Evolutionary conservation across 2,329 filamentous ascomycete species (phyloP).

Genomic region (Xylaria sp.): DNA sequence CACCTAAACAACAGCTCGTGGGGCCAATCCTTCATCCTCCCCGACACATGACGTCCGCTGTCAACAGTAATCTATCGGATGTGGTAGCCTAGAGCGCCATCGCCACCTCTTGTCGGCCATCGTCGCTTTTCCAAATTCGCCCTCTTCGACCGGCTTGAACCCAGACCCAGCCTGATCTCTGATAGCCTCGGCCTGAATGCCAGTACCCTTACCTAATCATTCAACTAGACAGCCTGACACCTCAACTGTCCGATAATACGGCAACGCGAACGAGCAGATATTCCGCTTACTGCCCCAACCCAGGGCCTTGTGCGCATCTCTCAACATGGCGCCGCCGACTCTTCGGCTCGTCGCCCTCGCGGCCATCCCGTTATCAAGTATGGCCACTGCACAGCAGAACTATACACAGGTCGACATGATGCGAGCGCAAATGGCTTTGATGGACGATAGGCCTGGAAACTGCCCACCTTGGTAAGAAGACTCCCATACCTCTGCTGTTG

Average conservation of each 20-base stretch:
- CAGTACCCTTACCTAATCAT: neutral
- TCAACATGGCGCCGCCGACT: conserved; percentile 36
- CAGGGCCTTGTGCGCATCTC: neutral
- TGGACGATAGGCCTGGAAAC: conserved; percentile 74
- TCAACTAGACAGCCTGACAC: neutral
- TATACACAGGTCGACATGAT: conserved; percentile 66
- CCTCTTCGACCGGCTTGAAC: neutral
- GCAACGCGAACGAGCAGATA: neutral
- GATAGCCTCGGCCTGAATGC: conserved; percentile 1
- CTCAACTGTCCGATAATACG: neutral
- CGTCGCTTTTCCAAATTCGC: conserved; percentile 3
- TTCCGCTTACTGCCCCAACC: neutral
- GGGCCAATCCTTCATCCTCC: neutral
- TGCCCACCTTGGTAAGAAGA: conserved; percentile 75
- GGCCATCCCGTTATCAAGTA: conserved; percentile 35
- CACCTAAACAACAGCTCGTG: neutral
- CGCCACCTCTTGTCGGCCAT: neutral
- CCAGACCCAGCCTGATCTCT: neutral
- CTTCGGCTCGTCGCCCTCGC: conserved; percentile 34
- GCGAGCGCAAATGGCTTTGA: conserved; percentile 70
- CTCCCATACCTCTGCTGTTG: conserved; percentile 4
- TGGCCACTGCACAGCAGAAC: conserved; percentile 52
- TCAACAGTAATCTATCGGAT: conserved; percentile 11
- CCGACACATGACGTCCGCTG: neutral
- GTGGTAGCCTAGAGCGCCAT: conserved; percentile 20